A percentile compares a stretch with the other conserved stretches of the same genome.
phyloP scores from a whole-genome alignment of 495 filamentous ascomycete genomes.

The Astrothelium subdiscretum region DNA sequence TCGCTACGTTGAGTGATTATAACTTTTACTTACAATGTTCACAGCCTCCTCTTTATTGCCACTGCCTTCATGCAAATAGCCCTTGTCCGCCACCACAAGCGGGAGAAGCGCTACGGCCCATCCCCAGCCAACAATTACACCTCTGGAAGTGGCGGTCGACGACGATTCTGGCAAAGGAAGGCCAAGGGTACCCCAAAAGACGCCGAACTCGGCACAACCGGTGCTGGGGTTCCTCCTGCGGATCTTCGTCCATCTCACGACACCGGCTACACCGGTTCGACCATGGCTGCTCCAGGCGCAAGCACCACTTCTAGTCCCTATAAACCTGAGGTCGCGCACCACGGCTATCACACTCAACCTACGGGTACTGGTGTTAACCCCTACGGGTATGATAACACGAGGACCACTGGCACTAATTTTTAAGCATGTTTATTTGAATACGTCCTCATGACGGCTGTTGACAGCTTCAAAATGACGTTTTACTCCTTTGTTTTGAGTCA shows the following conservation, averaged over 20 bases:
- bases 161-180: conserved; percentile 40
- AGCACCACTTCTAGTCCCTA: conserved; percentile 4
- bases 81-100: conserved; percentile 57
- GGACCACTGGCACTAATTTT: conserved; percentile 8
- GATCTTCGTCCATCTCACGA: conserved; percentile 24
- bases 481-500: neutral
- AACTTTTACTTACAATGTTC: neutral
- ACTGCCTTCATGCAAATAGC: conserved; percentile 40
- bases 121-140: conserved; percentile 69
- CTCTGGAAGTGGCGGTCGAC: conserved; percentile 46
- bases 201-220: conserved; percentile 15
- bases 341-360: conserved; percentile 18
- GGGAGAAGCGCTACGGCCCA: conserved; percentile 70
- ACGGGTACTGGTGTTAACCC: conserved; percentile 18
- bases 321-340: conserved; percentile 6
- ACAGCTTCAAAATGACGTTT: neutral
- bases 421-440: neutral
- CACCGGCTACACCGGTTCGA: conserved; percentile 26
- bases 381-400: conserved; percentile 18
- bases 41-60: conserved; percentile 32
- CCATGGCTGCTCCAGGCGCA: conserved; percentile 14
- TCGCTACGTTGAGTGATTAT: neutral
- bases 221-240: conserved; percentile 13
- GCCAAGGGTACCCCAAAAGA: conserved; percentile 21
- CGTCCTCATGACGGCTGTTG: neutral